Conservation (phyloP, 2,329 filamentous ascomycete genomes). For the Ambrosiella cleistominuta region DNA sequence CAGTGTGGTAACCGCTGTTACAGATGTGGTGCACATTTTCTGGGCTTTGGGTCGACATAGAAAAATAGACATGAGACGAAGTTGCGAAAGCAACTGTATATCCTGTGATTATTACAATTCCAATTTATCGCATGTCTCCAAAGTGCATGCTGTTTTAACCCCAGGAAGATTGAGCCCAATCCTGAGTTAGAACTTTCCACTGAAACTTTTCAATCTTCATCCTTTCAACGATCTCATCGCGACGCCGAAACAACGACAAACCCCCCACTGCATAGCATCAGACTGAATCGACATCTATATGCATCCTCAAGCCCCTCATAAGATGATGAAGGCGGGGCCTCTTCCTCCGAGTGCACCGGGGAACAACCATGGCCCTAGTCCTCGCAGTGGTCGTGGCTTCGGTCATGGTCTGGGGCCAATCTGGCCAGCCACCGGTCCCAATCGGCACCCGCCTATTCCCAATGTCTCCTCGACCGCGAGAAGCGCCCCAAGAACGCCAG, state of each 20-base stretch:
- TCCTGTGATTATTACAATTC: too few species aligned
- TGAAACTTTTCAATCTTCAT: too few species aligned
- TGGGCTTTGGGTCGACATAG: too few species aligned
- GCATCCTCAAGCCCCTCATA: constrained; percentile 4
- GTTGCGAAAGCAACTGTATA: background rate
- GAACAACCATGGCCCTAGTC: background rate
- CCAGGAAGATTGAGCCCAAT: too few species aligned
- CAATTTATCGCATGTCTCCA: too few species aligned
- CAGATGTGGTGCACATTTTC: constrained; percentile 1
- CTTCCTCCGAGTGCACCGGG: constrained; percentile 1
- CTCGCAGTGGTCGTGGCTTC: background rate
- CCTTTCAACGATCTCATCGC: too few species aligned
- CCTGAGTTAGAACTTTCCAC: too few species aligned
- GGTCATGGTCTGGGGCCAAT: background rate
- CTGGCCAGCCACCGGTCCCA: background rate
- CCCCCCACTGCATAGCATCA: background rate
- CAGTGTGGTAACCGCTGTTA: background rate
- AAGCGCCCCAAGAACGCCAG: background rate
- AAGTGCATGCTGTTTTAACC: too few species aligned
- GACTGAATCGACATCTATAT: background rate
- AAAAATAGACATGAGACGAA: background rate
- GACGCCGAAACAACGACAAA: background rate
- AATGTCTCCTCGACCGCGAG: background rate
- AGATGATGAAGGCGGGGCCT: background rate
- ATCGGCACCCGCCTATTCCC: background rate